Base-by-base conservation (phyloP, 1,284 basidiomycete genomes). In the Naganishia albida region DNA sequence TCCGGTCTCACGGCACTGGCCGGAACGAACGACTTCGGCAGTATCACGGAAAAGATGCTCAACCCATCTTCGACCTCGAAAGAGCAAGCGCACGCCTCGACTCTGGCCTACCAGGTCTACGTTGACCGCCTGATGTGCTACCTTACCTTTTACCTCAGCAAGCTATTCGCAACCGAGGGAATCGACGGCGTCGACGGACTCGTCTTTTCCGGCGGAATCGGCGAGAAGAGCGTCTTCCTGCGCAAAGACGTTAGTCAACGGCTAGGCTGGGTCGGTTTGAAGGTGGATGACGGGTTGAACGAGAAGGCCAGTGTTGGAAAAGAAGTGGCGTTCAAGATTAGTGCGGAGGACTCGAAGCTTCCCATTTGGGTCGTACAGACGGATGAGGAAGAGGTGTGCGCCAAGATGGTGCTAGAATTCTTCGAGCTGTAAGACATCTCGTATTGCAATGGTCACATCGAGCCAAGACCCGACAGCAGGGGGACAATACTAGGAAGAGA, bases 161-260 rank as follows among this genome's bases (percentile, higher is more conserved):
- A 89, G 74, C 82, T 92, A 8, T 81, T 83, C 0, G 67, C 70
- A 1, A 83, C 83, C 7, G 53, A 69, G 1, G 69, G 71, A 20
- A 67, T 72, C 12, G 70, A 28, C 62, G 78, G 68, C 16, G 84
- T 92, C 7, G 88, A 92, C 74, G 90, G 87, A 3, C 75, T 93
- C 34, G 89, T 93, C 10, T 93, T 94, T 74, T 83, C 89, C 0
- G 91, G 91, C 3, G 91, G 91, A 0, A 90, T 94, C 62, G 91
- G 91, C 0, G 91, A 94, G 79, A 82, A 82, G 70, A 85, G 86
- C 57, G 80, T 78, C 7, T 80, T 84, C 68, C 76, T 94, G 65
- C 79, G 91, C 46, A 74, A 78, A 50, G 84, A 85, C 30, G 81
- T 93, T 13, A 81, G 80, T 18, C 74, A 81, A 40, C 80, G 82